Percentiles rank a stretch among this genome's conserved stretches.
Conservation (phyloP, 192 early-diverging fungal genomes). For the Coemansia sp. region DNA sequence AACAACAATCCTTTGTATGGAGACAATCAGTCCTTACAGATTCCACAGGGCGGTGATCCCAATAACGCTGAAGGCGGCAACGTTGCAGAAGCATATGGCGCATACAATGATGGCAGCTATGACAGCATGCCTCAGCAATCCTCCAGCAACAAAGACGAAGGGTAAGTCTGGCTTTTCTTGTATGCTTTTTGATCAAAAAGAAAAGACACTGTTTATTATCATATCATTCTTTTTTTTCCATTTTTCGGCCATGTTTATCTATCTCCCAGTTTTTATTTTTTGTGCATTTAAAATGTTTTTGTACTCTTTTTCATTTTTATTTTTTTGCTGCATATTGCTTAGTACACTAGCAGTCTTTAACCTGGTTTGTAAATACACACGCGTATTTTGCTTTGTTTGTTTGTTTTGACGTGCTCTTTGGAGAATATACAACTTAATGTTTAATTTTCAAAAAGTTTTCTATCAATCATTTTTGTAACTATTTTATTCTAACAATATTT, state of each 20-base stretch:
- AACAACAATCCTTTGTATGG: slow-evolving; percentile 39
- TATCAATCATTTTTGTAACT: neutral
- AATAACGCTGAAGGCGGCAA: neutral
- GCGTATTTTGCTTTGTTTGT: neutral
- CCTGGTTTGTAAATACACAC: too few relatives aligned
- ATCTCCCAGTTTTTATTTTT: neutral
- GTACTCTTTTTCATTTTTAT: slow-evolving; percentile 7
- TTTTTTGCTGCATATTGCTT: slow-evolving; percentile 9
- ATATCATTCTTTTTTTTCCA: slow-evolving; percentile 14
- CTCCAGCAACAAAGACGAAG: slow-evolving; percentile 32
- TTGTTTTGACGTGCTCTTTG: neutral
- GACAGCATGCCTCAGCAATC: neutral
- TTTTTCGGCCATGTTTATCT: neutral
- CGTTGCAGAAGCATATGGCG: slow-evolving; percentile 6
- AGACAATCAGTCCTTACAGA: slow-evolving; percentile 36
- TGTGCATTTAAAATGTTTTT: neutral
- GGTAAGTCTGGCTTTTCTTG: slow-evolving; percentile 29
- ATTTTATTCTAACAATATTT: neutral
- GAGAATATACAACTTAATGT: too few relatives aligned
- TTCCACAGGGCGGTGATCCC: slow-evolving; percentile 10
- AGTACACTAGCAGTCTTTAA: neutral
- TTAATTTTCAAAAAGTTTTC: too few relatives aligned
- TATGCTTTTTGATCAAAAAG: neutral
- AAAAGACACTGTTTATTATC: neutral
- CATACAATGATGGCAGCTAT: neutral